phyloP scores from a whole-genome alignment of 495 filamentous ascomycete genomes.

The Aspergillus bridgeri region DNA sequence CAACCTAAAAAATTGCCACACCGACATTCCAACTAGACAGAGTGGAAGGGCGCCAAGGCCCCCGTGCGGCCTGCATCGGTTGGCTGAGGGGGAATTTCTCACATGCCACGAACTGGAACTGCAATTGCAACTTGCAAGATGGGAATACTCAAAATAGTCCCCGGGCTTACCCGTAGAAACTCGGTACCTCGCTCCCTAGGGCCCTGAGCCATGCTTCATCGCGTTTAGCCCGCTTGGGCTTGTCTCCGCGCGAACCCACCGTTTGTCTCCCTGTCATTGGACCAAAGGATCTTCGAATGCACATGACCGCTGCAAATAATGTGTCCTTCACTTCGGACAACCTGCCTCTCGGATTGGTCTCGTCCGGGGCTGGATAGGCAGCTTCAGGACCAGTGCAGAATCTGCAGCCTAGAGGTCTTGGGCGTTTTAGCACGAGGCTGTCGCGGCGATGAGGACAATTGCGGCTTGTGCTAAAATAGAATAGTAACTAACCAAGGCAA shows the following conservation, averaged over 20 bases:
- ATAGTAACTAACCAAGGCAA: not conserved
- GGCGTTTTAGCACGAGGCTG: not conserved
- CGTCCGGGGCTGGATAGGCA: conserved; percentile 1
- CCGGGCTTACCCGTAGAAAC: not conserved
- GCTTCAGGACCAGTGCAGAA: not conserved
- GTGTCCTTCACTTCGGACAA: conserved; percentile 2
- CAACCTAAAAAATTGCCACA: not conserved
- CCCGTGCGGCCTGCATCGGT: not conserved
- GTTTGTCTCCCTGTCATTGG: not conserved
- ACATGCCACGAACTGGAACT: not conserved
- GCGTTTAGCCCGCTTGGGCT: not conserved
- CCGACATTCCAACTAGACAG: not conserved
- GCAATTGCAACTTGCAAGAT: not conserved
- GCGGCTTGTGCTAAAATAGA: not conserved
- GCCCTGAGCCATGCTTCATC: not conserved
- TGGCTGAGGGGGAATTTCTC: not conserved
- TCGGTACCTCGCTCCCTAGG: not conserved
- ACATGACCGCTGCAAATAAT: not conserved
- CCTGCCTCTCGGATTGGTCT: conserved; percentile 7
- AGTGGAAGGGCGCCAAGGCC: not conserved
- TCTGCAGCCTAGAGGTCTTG: not conserved
- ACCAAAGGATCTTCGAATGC: not conserved
- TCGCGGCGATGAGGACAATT: not conserved
- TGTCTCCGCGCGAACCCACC: not conserved
- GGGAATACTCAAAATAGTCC: not conserved